Percentiles rank a stretch among this genome's conserved stretches.
These are phyloP conservation scores for Tilletia caries DNA, from an alignment of 1,284 basidiomycete species.

Conservation along the genomic window DNA sequence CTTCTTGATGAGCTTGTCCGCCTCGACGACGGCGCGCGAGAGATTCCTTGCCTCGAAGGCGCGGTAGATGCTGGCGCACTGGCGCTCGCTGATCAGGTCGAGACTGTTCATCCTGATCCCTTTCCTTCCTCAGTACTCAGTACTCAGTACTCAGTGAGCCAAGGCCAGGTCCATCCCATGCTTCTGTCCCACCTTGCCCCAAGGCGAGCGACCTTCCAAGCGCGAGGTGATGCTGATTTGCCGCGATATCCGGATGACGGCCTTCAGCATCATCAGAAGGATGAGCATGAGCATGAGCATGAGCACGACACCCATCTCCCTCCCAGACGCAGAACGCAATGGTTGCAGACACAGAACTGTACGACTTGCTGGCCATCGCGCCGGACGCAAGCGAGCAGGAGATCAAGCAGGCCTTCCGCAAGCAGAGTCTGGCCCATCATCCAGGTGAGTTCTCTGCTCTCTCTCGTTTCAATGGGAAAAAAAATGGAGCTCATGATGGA, in stretches of 20 bases:
- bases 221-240: not conserved
- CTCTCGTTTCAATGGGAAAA: not conserved
- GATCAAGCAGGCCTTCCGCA: slow-evolving; percentile 69
- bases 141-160: too few relatives aligned
- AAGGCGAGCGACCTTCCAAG: not conserved
- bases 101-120: slow-evolving; percentile 11
- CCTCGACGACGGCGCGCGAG: slow-evolving; percentile 15
- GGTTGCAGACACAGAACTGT: slow-evolving; percentile 67
- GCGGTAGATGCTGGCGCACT: slow-evolving; percentile 37
- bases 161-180: not conserved
- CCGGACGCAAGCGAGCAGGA: slow-evolving; percentile 73
- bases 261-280: too few relatives aligned
- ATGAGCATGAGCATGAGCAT: too few relatives aligned
- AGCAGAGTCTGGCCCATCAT: slow-evolving; percentile 41
- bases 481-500: not conserved
- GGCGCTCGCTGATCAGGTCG: slow-evolving; percentile 25
- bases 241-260: not conserved
- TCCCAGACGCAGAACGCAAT: not conserved
- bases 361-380: slow-evolving; percentile 69
- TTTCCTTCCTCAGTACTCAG: not conserved
- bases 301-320: too few relatives aligned
- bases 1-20: slow-evolving; percentile 16
- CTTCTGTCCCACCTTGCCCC: not conserved
- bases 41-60: slow-evolving; percentile 38
- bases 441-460: slow-evolving; percentile 20